Percentiles rank a stretch among this genome's conserved stretches.
These are phyloP conservation scores for Phytopythium aichiense DNA, from an alignment of 352 stramenopile genomes.

Conservation along the genomic window DNA sequence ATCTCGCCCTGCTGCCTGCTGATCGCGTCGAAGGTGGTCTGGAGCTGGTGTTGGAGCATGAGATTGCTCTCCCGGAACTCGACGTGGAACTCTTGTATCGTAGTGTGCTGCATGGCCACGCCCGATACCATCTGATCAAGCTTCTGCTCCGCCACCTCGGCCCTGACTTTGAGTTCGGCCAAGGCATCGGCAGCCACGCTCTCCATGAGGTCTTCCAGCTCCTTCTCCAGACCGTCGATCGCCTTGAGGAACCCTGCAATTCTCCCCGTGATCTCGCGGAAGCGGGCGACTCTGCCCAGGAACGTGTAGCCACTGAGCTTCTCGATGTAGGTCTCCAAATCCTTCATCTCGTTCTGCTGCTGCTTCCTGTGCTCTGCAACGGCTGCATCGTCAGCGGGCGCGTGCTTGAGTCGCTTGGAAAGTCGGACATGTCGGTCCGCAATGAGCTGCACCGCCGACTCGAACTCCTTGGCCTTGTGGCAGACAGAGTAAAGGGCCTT, in stretches of 20 bases:
- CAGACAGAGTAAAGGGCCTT: not conserved
- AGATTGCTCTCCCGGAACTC: too few relatives aligned
- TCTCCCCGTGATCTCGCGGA: not conserved
- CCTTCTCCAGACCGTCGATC: not conserved
- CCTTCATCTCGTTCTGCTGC: not conserved
- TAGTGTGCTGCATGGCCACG: not conserved
- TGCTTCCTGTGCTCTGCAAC: not conserved
- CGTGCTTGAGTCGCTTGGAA: not conserved
- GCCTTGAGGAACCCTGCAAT: not conserved
- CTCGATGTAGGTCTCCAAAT: not conserved
- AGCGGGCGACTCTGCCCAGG: not conserved
- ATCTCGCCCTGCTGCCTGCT: not conserved
- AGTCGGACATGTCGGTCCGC: not conserved
- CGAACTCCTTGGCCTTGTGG: not conserved
- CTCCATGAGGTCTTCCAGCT: not conserved
- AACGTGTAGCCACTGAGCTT: not conserved
- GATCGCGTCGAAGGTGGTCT: not conserved
- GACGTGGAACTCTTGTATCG: too few relatives aligned
- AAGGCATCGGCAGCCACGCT: not conserved
- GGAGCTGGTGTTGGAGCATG: too few relatives aligned
- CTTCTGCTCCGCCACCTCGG: not conserved
- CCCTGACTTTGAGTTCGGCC: not conserved
- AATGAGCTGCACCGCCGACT: not conserved
- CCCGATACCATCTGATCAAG: not conserved
- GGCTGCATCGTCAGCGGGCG: not conserved